Base-by-base conservation (phyloP, 192 early-diverging fungal genomes). In the Coemansia sp. region DNA sequence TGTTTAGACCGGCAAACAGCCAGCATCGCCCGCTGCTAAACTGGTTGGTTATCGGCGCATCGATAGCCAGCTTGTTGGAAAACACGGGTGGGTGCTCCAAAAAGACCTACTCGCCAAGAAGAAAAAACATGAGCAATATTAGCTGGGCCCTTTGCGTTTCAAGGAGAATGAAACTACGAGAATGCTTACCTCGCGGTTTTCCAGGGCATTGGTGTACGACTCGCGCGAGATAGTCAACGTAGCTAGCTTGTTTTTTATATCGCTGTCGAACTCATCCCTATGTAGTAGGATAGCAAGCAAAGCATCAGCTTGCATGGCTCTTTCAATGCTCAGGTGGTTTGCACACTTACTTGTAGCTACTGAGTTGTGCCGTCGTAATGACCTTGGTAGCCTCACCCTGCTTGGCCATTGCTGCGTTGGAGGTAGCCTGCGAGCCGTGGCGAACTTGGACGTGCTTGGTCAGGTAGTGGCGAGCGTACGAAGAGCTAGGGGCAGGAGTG, bases 1-100 rank as follows among this genome's bases (percentile, higher is more conserved):
- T 85, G 75, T 91, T 93, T 36, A 87, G 77, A 59, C 87, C 90
- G 14, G 91, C 91, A 83, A 93, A 93, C 52, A 93, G 76, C 91
- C 91, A 93, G 84, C 91, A 93, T 6, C 91, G 82, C 4, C 91
- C 91, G 35, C 86, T 88, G 62, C 72, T 77, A 74, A 86, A 88
- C 77, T 93, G 91, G 73, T 93, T 87, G 6, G 91, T 93, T 33
- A 82, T 82, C 11, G 73, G 73, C 53, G 75, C 70, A 35, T 82
- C 80, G 12, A 88, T 79, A 0, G 80, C 70, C 14, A 78, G 66
- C 79, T 82, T 70, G 69, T 74, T 20, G 42, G 70, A 85, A 41
- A 74, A 75, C 28, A 76, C 73, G 0, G 67, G 72, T 43, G 75
- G 71, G 35, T 73, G 65, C 57, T 78, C 25, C 50, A 75, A 43